phyloP scores from a whole-genome alignment of 108 stramenopile genomes.

The Skeletonema grethae region DNA sequence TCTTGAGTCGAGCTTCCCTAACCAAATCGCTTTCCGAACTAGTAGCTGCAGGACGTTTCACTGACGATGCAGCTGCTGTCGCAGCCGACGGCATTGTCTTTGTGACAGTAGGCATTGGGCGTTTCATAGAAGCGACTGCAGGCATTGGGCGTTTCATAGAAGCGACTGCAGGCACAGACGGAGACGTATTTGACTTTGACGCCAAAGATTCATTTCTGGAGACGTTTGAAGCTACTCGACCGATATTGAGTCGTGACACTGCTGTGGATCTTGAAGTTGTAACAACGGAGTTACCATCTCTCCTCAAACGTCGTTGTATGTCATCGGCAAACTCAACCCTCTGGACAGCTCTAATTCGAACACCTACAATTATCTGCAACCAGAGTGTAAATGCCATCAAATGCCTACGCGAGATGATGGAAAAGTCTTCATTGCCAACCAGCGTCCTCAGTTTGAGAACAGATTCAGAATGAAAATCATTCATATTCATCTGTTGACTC shows the following conservation, averaged over 20 bases:
- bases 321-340: slow-evolving; percentile 21
- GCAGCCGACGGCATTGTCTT: background rate
- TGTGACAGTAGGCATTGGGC: background rate
- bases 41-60: slow-evolving; percentile 5
- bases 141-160: slow-evolving; percentile 3
- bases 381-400: slow-evolving; percentile 34
- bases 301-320: slow-evolving; percentile 1
- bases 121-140: background rate
- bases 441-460: slow-evolving; percentile 5
- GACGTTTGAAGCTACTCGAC: background rate
- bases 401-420: slow-evolving; percentile 20
- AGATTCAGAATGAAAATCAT: slow-evolving; percentile 16
- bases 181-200: background rate
- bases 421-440: slow-evolving; percentile 4
- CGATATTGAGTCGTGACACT: background rate
- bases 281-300: background rate
- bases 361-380: slow-evolving; percentile 30
- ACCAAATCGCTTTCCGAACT: slow-evolving; percentile 16
- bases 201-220: background rate
- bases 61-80: background rate
- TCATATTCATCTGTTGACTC: slow-evolving; percentile 3
- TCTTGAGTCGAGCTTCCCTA: slow-evolving; percentile 26
- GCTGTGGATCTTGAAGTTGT: background rate
- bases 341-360: slow-evolving; percentile 32
- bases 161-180: background rate